Evolutionary conservation across 148 eudicot species (phyloP), one percentile per base, ranked within the genome.

Genomic region (Selenicereus undatus): DNA sequence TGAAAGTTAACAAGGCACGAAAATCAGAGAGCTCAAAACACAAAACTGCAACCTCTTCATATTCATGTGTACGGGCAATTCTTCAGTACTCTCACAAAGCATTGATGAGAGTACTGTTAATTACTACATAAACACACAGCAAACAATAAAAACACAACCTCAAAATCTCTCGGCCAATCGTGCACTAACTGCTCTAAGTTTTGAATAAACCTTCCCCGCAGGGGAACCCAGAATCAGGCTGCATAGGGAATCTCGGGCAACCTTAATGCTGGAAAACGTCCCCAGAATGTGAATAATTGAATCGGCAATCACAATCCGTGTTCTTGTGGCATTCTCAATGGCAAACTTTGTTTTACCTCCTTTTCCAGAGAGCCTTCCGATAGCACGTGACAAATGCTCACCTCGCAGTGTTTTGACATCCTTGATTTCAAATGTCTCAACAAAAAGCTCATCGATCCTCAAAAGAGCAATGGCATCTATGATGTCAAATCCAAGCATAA

Each of bases 321-420:
- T 94, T 84, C 85, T 91, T 0, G 98, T 94, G 0, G 98, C 88
- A 65, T 94, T 94, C 85, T 94, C 98, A 58, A 94, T 92, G 2
- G 98, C 98, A 78, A 94, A 94, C 83, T 89, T 94, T 1, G 97
- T 92, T 73, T 89, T 92, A 45, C 98, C 98, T 36, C 97, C 98
- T 84, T 94, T 94, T 26, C 98, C 98, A 21, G 94, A 91, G 35
- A 94, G 80, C 74, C 98, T 89, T 13, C 98, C 98, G 5, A 92
- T 94, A 11, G 98, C 98, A 70, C 98, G 87, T 0, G 98, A 94
- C 32, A 88, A 69, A 73, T 94, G 98, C 86, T 94, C 97, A 2
- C 98, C 98, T 80, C 80, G 81, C 39, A 94, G 87, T 35, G 93
- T 94, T 85, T 94, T 94, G 20, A 94, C 98, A 77, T 94, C 98